These are phyloP conservation scores for Cordyceps cateniannulata DNA, from an alignment of 2,329 filamentous ascomycete species.

Conservation along the genomic window DNA sequence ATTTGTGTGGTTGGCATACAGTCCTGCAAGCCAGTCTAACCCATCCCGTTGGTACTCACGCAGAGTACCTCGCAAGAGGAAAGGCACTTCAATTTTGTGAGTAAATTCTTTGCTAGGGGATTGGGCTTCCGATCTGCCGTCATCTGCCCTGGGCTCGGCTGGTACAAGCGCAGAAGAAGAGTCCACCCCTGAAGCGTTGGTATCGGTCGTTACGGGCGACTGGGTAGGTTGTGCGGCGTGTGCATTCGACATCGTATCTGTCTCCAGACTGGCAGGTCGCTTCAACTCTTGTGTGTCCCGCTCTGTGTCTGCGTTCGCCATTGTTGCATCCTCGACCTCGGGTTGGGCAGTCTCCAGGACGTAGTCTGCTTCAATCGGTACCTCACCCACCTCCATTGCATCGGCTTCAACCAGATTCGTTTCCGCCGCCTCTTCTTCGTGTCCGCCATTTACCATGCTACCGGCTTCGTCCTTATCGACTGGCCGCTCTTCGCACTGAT, in stretches of 20 bases:
- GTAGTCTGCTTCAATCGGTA: not conserved
- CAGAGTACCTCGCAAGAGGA: slow-evolving; percentile 77
- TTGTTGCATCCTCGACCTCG: slow-evolving; percentile 19
- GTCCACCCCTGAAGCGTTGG: slow-evolving; percentile 39
- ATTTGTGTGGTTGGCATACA: slow-evolving; percentile 90
- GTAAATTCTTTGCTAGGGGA: slow-evolving; percentile 25
- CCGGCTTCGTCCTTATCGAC: slow-evolving; percentile 9
- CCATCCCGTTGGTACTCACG: slow-evolving; percentile 96
- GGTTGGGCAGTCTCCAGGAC: not conserved
- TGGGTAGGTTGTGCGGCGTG: slow-evolving; percentile 39
- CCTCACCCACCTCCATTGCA: slow-evolving; percentile 36
- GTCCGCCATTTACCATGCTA: not conserved
- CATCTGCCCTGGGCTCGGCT: slow-evolving; percentile 23
- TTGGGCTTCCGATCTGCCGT: slow-evolving; percentile 29
- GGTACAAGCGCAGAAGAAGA: slow-evolving; percentile 35
- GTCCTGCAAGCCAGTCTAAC: slow-evolving; percentile 90
- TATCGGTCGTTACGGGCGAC: slow-evolving; percentile 43
- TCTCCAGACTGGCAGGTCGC: slow-evolving; percentile 33
- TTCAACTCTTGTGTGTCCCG: slow-evolving; percentile 19
- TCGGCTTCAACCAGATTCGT: slow-evolving; percentile 21
- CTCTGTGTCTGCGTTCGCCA: slow-evolving; percentile 13
- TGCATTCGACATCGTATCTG: slow-evolving; percentile 36
- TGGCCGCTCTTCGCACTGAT: slow-evolving; percentile 12
- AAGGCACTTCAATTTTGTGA: slow-evolving; percentile 67
- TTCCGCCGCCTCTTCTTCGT: not conserved